Percentiles rank a stretch among this genome's conserved stretches.
phyloP scores from a whole-genome alignment of 2,329 filamentous ascomycete genomes.

The Coniochaeta sp. region DNA sequence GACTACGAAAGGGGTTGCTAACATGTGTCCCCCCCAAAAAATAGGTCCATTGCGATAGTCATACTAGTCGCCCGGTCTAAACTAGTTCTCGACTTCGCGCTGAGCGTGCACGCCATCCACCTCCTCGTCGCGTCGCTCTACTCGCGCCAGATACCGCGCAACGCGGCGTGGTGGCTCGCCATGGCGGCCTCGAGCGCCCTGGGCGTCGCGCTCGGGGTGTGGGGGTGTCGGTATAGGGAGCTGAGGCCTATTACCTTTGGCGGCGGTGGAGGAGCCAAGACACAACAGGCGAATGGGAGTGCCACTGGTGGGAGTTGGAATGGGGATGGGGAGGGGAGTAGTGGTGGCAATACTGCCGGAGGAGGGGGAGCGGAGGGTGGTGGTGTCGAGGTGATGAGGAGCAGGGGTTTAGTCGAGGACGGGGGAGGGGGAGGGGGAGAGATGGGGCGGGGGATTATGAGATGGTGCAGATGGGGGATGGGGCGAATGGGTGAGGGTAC shows the following conservation, averaged over 20 bases:
- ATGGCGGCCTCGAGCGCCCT: conserved; percentile 40
- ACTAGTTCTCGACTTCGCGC: conserved; percentile 87
- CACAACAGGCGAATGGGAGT: neutral
- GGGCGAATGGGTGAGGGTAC: neutral
- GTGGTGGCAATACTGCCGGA: conserved; percentile 11
- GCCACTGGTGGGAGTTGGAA: conserved; percentile 5
- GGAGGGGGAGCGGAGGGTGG: conserved; percentile 12
- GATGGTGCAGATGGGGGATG: conserved; percentile 48
- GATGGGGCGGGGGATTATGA: conserved; percentile 57
- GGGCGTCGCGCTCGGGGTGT: conserved; percentile 63
- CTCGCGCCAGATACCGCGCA: conserved; percentile 65
- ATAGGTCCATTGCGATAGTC: conserved; percentile 75
- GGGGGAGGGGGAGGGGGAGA: conserved; percentile 43
- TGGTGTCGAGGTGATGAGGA: conserved; percentile 37
- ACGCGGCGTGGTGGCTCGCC: conserved; percentile 79
- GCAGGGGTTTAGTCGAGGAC: conserved; percentile 41
- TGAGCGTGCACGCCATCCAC: conserved; percentile 56
- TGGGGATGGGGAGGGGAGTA: conserved; percentile 12
- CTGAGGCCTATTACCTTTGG: conserved; percentile 84
- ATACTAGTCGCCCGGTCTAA: conserved; percentile 82
- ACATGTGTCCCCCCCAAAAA: neutral
- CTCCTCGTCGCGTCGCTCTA: conserved; percentile 57
- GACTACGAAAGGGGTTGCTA: too few relatives aligned
- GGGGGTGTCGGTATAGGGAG: conserved; percentile 88
- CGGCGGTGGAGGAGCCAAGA: conserved; percentile 27